A percentile compares a stretch with the other conserved stretches of the same genome.
Conservation (phyloP, 2,329 filamentous ascomycete genomes). For the Epichloe glyceriae region DNA sequence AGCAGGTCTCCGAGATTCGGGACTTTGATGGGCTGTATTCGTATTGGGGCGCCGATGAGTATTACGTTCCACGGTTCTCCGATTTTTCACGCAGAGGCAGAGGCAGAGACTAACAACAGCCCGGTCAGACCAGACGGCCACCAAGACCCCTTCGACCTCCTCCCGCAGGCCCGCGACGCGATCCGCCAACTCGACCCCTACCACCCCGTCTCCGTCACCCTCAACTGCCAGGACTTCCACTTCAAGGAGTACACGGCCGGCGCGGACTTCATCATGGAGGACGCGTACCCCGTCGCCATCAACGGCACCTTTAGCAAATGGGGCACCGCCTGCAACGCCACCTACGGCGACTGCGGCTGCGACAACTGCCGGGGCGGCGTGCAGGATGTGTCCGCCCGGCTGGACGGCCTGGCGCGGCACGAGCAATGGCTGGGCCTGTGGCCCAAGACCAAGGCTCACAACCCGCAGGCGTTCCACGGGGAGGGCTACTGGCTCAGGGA, state of each 20-base stretch:
- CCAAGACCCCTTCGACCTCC: conserved; percentile 38
- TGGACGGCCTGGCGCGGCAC: conserved; percentile 26
- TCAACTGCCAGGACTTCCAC: conserved; percentile 52
- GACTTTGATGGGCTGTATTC: conserved; percentile 27
- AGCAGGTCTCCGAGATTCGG: conserved; percentile 27
- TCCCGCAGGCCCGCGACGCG: conserved; percentile 26
- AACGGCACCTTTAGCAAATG: conserved; percentile 42
- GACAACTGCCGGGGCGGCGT: conserved; percentile 44
- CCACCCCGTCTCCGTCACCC: conserved; percentile 44
- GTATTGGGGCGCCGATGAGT: conserved; percentile 35
- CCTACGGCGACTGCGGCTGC: conserved; percentile 50
- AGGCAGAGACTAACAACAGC: background rate
- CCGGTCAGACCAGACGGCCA: conserved; percentile 36
- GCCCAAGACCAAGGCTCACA: conserved; percentile 30
- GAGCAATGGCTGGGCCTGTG: conserved; percentile 28
- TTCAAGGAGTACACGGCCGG: conserved; percentile 40
- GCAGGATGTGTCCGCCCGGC: conserved; percentile 32
- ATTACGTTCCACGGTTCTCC: conserved; percentile 3
- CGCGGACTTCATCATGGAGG: conserved; percentile 46
- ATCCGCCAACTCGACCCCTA: conserved; percentile 43
- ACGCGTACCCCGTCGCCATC: conserved; percentile 46
- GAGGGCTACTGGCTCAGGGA: conserved; percentile 35
- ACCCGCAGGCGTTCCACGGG: conserved; percentile 34
- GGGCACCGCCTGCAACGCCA: conserved; percentile 42
- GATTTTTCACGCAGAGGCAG: background rate